A percentile compares a stretch with the other conserved stretches of the same genome.
phyloP scores from a whole-genome alignment of 2,329 filamentous ascomycete genomes.

The Xylariales sp. region DNA sequence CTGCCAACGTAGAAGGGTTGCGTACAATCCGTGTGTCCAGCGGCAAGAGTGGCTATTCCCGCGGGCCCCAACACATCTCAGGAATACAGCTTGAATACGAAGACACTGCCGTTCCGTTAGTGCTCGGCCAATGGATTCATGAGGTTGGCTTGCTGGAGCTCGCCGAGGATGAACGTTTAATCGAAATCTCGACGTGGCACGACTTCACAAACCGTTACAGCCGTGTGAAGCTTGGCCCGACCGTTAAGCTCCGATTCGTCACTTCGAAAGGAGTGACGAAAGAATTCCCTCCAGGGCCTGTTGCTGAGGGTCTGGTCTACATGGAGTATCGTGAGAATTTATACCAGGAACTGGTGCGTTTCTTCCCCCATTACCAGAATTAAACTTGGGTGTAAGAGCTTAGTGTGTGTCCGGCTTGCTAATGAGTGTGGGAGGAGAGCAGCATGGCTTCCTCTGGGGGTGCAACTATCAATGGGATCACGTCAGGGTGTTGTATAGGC shows the following conservation, averaged over 20 bases:
- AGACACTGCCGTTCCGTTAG: conserved; percentile 8
- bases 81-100: conserved; percentile 16
- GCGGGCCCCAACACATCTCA: conserved; percentile 8
- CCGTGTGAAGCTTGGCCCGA: conserved; percentile 12
- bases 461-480: conserved; percentile 15
- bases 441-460: conserved; percentile 14
- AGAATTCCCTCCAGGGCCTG: conserved; percentile 7
- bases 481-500: conserved; percentile 10
- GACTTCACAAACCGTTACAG: conserved; percentile 10
- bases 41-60: not conserved
- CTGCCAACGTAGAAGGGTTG: conserved; percentile 10
- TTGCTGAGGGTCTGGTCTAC: conserved; percentile 9
- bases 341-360: conserved; percentile 14
- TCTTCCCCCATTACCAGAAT: not conserved
- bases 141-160: conserved; percentile 11
- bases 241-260: conserved; percentile 10
- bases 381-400: no score
- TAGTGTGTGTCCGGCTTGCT: no score
- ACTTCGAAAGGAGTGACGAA: conserved; percentile 9
- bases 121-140: conserved; percentile 16
- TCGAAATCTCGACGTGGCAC: conserved; percentile 14
- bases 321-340: conserved; percentile 13
- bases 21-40: conserved; percentile 13
- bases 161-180: conserved; percentile 10
- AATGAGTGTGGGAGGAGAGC: no score